Base-by-base conservation (phyloP, 495 filamentous ascomycete genomes). In the Hypoxylon fragiforme region DNA sequence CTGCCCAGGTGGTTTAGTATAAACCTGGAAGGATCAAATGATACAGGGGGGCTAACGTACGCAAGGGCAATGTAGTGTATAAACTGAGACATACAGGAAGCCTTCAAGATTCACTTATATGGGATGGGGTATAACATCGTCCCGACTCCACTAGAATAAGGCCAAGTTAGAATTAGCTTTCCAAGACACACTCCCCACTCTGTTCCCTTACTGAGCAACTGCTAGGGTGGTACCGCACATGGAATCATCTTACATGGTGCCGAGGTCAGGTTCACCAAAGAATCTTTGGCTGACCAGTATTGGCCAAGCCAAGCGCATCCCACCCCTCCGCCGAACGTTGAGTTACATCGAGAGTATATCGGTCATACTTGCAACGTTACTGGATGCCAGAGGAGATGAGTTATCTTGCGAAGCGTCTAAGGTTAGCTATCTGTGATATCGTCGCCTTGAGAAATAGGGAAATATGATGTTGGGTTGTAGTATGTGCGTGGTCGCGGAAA, bases 311-410 rank as follows among this genome's bases (percentile, higher is more conserved):
- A 49, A n/a, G n/a, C n/a, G n/a, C n/a, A n/a, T n/a, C 59, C 48
- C 53, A 48, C 42, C 50, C 34, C 24, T 32, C 44, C 54, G 54
- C 48, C 43, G 46, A 28, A 31, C 30, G 18, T 44, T 38, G 53
- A 44, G 59, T 58, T 63, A 54, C 59, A 63, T 63, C 31, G 12
- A 53, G 40, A 53, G 42, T 44, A 36, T 19, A 53, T 42, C 28
- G 22, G 48, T 32, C 30, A 53, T 50, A 43, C 44, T 58, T 63
- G 59, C 59, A 63, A 63, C 59, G 59, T 63, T 63, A 63, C 59
- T 43, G 54, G 44, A 39, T 43, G 28, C 6, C 40, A 45, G 16
- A 50, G 20, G 48, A 44, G 26, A 42, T 49, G 45, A 46, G 44
- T 16, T 47, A 20, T 39, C 19, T 49, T 53, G 32, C 38, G 52